Percentiles rank a stretch among this genome's conserved stretches.
Evolutionary conservation across 2,329 filamentous ascomycete species (phyloP).

Genomic region (Xenoacremonium recifei): DNA sequence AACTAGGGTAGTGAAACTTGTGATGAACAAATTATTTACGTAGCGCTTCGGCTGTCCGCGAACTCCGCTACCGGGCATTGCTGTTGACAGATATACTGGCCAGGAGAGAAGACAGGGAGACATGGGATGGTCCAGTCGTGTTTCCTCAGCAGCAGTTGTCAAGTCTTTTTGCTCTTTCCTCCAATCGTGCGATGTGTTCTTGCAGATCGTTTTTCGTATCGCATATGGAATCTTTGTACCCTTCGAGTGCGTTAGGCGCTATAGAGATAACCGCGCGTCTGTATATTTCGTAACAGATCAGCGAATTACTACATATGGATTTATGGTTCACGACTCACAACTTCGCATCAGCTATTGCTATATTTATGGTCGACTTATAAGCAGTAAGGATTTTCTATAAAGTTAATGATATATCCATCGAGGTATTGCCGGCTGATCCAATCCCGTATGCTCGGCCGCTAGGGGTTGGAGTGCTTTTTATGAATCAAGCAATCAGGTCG

Average conservation of each 20-base stretch:
- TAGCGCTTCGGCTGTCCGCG: too few relatives aligned
- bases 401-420: constrained; percentile 17
- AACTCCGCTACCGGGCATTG: background rate
- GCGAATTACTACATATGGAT: background rate
- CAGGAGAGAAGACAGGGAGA: too few relatives aligned
- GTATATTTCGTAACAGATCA: background rate
- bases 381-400: constrained; percentile 18
- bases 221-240: background rate
- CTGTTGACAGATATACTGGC: constrained; percentile 4
- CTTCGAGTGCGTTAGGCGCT: background rate
- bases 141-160: background rate
- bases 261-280: background rate
- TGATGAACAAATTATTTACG: too few relatives aligned
- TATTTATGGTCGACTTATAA: constrained; percentile 27
- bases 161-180: background rate
- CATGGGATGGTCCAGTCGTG: too few relatives aligned
- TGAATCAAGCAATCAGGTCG: constrained; percentile 1
- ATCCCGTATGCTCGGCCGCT: constrained; percentile 1
- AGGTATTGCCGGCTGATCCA: constrained; percentile 5
- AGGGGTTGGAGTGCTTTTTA: constrained; percentile 1
- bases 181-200: background rate
- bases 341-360: constrained; percentile 25
- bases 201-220: background rate
- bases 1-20: too few relatives aligned
- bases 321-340: constrained; percentile 11